Base-by-base conservation (phyloP, 495 filamentous ascomycete genomes). In the Neurospora discreta region DNA sequence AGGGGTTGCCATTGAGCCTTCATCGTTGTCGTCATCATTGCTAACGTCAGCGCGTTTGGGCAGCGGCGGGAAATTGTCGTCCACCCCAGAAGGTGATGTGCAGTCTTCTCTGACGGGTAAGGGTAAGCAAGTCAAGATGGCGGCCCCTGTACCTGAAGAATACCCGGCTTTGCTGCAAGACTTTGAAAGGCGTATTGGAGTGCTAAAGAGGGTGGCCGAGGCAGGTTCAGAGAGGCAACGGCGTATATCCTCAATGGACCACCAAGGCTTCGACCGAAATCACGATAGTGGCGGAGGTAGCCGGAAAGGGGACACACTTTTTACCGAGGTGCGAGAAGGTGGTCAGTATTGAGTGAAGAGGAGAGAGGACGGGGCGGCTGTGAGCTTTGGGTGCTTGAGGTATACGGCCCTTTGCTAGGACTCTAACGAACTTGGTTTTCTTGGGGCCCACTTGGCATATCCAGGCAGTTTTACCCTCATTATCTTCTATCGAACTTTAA, bases 131-230 rank as follows among this genome's bases (percentile, higher is more conserved):
- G 39, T 77, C 84, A 71, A 73, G 41, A 20, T 71, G 69, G 39
- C 69, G 69, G 23, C 39, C 11, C 23, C 71, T 58, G 68, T 38
- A 8, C 36, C 23, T n/a, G 78, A 84, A 20, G 82, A 84, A 58
- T 84, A 86, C 74, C 81, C 85, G 40, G 84, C 83, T 40, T 83
- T 93, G 81, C 82, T 91, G 73, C 87, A 88, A 68, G 86, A 89
- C 43, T 94, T 93, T 81, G 87, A 90, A 71, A 88, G 85, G 73
- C 83, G 90, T 74, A 89, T 93, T 86, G 80, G 72, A 4, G 77
- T 84, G 23, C 73, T 89, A 68, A 77, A 84, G 71, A 82, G 81
- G 73, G 81, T 89, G 5, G 82, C 87, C 16, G 83, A 82, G 30
- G 81, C 79, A 11, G 79, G 81, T 20, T 82, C 81, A 41, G 83